Conservation (phyloP, 176 grass and related monocot genomes). For the Cenchrus purpureus region DNA sequence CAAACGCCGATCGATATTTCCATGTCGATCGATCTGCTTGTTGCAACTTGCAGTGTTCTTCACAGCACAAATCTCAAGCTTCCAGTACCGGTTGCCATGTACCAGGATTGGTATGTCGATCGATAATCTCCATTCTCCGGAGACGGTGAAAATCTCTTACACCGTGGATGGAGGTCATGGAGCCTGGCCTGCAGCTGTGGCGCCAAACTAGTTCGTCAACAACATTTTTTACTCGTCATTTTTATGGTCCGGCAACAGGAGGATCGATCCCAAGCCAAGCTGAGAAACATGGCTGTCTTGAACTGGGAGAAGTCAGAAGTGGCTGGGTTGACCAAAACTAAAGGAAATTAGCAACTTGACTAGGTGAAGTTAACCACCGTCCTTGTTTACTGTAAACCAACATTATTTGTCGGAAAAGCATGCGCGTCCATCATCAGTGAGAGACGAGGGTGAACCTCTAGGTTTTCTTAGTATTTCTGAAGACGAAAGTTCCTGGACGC, state of each 20-base stretch:
- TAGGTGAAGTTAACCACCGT: conserved; percentile 11
- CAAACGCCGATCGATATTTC: neutral
- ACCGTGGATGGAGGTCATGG: neutral
- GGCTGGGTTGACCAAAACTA: conserved; percentile 13
- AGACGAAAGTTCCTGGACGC: neutral
- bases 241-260: neutral
- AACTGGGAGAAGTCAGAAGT: neutral
- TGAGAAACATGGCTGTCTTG: neutral
- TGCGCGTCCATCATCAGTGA: neutral
- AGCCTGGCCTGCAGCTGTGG: neutral
- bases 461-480: neutral
- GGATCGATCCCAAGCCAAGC: neutral
- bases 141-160: neutral
- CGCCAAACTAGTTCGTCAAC: neutral
- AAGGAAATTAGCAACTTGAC: conserved; percentile 5
- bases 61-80: neutral
- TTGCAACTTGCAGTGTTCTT: neutral
- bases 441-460: too few species aligned
- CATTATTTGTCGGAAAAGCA: neutral
- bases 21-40: neutral
- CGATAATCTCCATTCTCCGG: too few species aligned
- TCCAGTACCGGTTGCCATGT: neutral
- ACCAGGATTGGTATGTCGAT: neutral
- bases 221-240: neutral
- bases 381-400: conserved; percentile 16